Evolutionary conservation across 805 yeast genomes (phyloP), one percentile per base, ranked within the genome.

Genomic region (Schizosaccharomyces lindneri): DNA sequence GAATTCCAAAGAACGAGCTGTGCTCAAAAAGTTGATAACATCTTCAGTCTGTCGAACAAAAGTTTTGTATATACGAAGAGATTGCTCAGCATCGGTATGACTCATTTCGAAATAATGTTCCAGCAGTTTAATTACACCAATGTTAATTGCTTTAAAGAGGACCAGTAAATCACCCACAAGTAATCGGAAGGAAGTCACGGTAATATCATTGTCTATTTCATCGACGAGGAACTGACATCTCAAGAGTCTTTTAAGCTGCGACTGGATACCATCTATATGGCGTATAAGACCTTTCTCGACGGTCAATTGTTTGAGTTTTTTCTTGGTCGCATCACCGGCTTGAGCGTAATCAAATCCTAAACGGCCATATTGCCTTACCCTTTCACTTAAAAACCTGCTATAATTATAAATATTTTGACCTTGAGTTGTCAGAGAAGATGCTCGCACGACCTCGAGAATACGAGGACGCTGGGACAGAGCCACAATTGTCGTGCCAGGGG

Each of bases 51-150:
- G 81, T 63, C 81, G 83, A 48, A 88, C 94, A 72, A 93, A 93
- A 64, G 77, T 79, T 66, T 85, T 86, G 74, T 93, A 93, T 61
- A 93, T 82, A 27, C 80, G 81, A 63, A 90, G 77, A 0, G 97
- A 89, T 64, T 89, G 78, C 69, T 84, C 87, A 1, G 97, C 97
- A 69, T 90, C 95, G 43, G 73, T 73, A 65, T 80, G 82, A 46
- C 90, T 82, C 81, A 93, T 84, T 72, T 93, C 98, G 73, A 93
- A 93, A 72, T 86, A 93, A 68, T 90, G 94, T 71, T 93, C 97
- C 65, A 93, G 78, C 55, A 93, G 73, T 67, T 93, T 93, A 67
- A 93, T 89, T 31, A 93, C 95, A 48, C 97, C 98, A 72, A 93
- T 97, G 72, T 93, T 93, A 66, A 93, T 75, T 59, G 86, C 83